Percentiles rank a stretch among this genome's conserved stretches.
These are phyloP conservation scores for Ceratonia siliqua DNA, from an alignment of 306 rosid species.

Conservation along the genomic window DNA sequence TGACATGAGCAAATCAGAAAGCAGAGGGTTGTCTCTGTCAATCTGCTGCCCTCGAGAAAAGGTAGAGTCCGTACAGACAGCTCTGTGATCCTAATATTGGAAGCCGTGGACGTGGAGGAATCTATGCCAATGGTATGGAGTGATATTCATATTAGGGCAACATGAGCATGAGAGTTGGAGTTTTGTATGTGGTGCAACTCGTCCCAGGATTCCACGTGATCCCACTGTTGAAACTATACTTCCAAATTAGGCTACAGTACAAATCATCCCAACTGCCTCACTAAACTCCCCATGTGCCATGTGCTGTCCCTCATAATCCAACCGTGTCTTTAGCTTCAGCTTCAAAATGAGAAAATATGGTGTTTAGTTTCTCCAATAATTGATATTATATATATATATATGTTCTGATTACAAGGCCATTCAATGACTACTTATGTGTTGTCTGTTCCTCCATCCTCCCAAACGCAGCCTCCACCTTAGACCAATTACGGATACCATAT, in stretches of 20 bases:
- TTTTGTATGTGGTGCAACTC: constrained; percentile 4
- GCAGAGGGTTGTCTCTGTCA: constrained; percentile 15
- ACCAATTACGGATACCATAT: too few relatives aligned
- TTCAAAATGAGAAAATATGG: too few relatives aligned
- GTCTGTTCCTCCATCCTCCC: neutral
- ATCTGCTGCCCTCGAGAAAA: neutral
- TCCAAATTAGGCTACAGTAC: constrained; percentile 25
- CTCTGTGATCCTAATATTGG: constrained; percentile 31
- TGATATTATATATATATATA: too few relatives aligned
- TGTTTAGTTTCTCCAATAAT: too few relatives aligned
- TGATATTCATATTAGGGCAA: neutral
- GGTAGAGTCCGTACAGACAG: constrained; percentile 25
- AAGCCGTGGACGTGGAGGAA: constrained; percentile 29
- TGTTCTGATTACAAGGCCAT: neutral
- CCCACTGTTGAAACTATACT: constrained; percentile 10
- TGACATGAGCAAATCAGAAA: neutral
- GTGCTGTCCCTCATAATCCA: constrained; percentile 39
- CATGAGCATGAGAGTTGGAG: neutral
- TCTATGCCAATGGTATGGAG: constrained; percentile 17
- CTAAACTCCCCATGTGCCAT: neutral
- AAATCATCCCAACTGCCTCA: neutral
- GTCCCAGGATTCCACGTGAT: constrained; percentile 26
- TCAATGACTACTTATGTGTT: neutral
- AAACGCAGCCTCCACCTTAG: neutral
- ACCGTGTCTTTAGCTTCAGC: constrained; percentile 34